phyloP scores from a whole-genome alignment of 495 filamentous ascomycete species.

The Hypomontagnella submonticulosa region DNA sequence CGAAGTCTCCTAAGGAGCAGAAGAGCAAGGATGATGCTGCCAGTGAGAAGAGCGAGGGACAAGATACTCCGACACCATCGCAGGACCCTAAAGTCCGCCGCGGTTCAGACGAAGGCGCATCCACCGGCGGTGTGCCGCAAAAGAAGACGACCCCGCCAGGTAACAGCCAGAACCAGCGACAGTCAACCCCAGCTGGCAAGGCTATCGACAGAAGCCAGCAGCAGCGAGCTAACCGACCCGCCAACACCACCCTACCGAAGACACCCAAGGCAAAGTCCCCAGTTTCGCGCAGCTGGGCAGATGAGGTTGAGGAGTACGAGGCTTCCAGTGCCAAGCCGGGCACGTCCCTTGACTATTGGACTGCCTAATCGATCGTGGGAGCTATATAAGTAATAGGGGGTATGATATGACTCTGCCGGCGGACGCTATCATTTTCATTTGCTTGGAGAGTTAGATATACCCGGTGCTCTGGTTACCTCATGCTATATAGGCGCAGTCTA shows the following conservation, averaged over 20 bases:
- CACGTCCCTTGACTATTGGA: too few relatives aligned
- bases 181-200: not conserved
- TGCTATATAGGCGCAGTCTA: too few relatives aligned
- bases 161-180: too few relatives aligned
- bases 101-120: too few relatives aligned
- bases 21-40: not conserved
- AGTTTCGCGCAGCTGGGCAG: slow-evolving; percentile 14
- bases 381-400: too few relatives aligned
- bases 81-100: not conserved
- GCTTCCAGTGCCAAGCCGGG: not conserved
- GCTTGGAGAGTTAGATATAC: too few relatives aligned
- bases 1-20: not conserved
- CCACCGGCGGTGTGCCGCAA: too few relatives aligned
- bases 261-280: not conserved
- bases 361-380: too few relatives aligned
- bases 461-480: too few relatives aligned
- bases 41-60: not conserved
- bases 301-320: slow-evolving; percentile 14
- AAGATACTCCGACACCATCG: not conserved
- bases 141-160: too few relatives aligned
- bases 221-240: not conserved
- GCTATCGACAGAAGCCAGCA: not conserved
- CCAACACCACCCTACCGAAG: not conserved
- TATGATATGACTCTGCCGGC: too few relatives aligned
- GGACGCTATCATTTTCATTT: too few relatives aligned